A percentile compares a stretch with the other conserved stretches of the same genome.
These are phyloP conservation scores for Vitis rotundifolia DNA, from an alignment of 164 flowering plant species.

Conservation along the genomic window DNA sequence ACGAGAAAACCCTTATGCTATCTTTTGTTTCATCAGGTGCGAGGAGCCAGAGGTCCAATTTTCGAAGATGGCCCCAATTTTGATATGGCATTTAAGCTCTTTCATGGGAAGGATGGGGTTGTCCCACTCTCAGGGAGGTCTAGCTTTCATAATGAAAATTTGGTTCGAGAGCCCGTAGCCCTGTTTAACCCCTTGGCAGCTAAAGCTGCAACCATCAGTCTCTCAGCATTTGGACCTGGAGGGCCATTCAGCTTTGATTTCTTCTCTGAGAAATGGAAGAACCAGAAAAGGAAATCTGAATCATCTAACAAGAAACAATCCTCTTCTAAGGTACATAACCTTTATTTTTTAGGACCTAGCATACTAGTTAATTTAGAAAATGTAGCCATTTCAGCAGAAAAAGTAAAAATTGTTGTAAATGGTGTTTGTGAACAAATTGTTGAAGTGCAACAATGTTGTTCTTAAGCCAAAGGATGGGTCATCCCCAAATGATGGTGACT, in stretches of 20 bases:
- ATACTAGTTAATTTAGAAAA: neutral
- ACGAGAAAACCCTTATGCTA: neutral
- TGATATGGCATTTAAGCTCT: conserved; percentile 63
- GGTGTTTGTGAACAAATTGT: no score
- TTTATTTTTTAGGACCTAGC: neutral
- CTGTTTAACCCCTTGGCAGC: conserved; percentile 73
- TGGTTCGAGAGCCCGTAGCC: conserved; percentile 33
- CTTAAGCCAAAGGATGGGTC: no score
- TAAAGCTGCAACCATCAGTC: conserved; percentile 70
- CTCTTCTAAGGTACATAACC: conserved; percentile 40
- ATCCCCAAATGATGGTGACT: no score
- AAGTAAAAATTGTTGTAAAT: neutral
- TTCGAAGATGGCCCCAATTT: conserved; percentile 86
- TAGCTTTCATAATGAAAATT: conserved; percentile 10
- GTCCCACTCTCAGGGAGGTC: conserved; percentile 63
- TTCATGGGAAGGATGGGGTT: conserved; percentile 83
- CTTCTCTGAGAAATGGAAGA: conserved; percentile 55
- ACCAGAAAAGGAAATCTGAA: conserved; percentile 46
- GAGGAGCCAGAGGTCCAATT: conserved; percentile 75
- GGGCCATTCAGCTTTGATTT: conserved; percentile 73
- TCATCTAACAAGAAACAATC: conserved; percentile 37
- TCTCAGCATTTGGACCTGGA: conserved; percentile 72
- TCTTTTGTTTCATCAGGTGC: conserved; percentile 26
- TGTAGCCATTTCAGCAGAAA: neutral
- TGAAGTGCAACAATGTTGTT: no score